Conservation (phyloP, 768 basidiomycete genomes). For the Zangia roseola region DNA sequence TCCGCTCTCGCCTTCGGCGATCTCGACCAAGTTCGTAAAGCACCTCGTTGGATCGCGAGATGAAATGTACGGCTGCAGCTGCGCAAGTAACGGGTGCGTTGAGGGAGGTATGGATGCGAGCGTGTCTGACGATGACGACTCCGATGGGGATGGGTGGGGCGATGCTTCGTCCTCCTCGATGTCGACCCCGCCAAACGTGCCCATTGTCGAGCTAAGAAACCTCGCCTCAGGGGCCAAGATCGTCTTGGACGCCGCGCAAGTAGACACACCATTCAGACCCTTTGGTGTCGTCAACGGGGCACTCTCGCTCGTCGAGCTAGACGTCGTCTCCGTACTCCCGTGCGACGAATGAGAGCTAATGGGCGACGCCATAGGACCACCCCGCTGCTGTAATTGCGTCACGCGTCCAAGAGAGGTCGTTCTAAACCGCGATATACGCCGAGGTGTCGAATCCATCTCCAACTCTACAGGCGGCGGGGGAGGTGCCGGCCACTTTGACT, state of each 20-base stretch:
- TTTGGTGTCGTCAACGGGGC: conserved; percentile 17
- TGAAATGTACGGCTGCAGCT: conserved; percentile 61
- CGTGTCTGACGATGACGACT: not conserved
- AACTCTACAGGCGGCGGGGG: conserved; percentile 29
- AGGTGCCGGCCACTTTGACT: conserved; percentile 31
- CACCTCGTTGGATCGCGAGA: conserved; percentile 61
- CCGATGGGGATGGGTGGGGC: not conserved
- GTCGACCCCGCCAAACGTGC: conserved; percentile 39
- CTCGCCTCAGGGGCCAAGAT: conserved; percentile 26
- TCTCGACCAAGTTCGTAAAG: conserved; percentile 70
- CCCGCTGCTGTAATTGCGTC: conserved; percentile 21
- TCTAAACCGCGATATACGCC: conserved; percentile 28
- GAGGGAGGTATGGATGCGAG: not conserved
- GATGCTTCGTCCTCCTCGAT: conserved; percentile 11
- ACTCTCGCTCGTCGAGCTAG: conserved; percentile 32
- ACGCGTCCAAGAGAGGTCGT: conserved; percentile 30
- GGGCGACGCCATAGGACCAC: conserved; percentile 40
- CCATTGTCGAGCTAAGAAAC: conserved; percentile 31
- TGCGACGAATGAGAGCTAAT: conserved; percentile 43
- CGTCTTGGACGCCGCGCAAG: not conserved
- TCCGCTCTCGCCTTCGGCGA: conserved; percentile 83
- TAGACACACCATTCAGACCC: conserved; percentile 8
- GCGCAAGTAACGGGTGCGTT: conserved; percentile 36
- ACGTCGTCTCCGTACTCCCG: conserved; percentile 35
- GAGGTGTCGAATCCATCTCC: conserved; percentile 24